Base-by-base conservation (phyloP, 2,329 filamentous ascomycete species). In the Phaeosphaeria sp. region DNA sequence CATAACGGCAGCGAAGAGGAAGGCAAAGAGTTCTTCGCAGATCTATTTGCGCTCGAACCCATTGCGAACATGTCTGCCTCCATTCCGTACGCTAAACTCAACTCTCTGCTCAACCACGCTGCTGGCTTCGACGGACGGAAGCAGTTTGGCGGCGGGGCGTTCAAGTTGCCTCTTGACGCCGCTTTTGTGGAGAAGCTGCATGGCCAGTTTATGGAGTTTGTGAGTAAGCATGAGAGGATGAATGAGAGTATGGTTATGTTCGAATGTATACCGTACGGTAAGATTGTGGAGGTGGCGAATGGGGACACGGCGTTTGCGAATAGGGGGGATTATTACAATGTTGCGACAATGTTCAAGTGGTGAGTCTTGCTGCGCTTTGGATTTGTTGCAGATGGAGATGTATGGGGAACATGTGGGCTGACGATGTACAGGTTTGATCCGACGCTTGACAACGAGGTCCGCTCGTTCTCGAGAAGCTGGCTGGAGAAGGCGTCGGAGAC, bases 51-150 rank as follows among this genome's bases (percentile, higher is more conserved):
- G 11, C 46, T 76, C 1, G 61, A 55, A 0, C 71, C 74, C 1
- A 30, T 75, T 2, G 56, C 68, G 1, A 58, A 73, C 30, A 68
- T 67, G 44, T 64, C 63, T 1, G 27, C 51, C 5, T 62, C 63
- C 55, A 68, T 77, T 21, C 72, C 77, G 0, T 79, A 78, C 54
- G 56, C 59, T 18, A 61, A 67, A 7, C 58, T 78, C 6, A 79
- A 80, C 50, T 53, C 55, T 1, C 41, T 76, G 6, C 59, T 78
- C 3, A 77, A 77, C 47, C 55, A 63, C 6, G 54, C 55, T 1
- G 58, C 64, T 1, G 62, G 58, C 17, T 74, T 71, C 48, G 80
- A 79, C 0, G 77, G 75, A 6, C 68, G 78, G 33, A 77, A 76
- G 58, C 68, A 67, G 15, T 77, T 78, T 55, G 74, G 73, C 52